A percentile compares a stretch with the other conserved stretches of the same genome.
phyloP scores from a whole-genome alignment of 108 stramenopile species.

The Aureococcus anophagefferens region DNA sequence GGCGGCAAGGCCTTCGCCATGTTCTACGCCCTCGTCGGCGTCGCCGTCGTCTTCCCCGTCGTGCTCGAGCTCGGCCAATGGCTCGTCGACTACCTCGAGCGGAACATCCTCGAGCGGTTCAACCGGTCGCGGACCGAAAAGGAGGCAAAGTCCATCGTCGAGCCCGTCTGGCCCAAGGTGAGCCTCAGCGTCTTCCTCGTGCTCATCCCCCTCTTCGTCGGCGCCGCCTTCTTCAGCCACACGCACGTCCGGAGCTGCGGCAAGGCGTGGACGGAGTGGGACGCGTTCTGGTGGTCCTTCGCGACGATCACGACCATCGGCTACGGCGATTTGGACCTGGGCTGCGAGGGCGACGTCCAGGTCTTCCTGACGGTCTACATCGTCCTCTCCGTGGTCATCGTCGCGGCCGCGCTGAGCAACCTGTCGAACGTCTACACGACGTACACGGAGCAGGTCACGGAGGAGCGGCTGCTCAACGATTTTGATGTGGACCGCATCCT shows the following conservation, averaged over 20 bases:
- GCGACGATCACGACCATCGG: slow-evolving; percentile 17
- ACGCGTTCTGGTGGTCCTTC: slow-evolving; percentile 14
- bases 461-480: not conserved
- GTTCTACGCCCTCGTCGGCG: slow-evolving; percentile 4
- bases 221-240: not conserved
- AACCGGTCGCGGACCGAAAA: too few species aligned
- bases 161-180: too few species aligned
- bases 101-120: too few species aligned
- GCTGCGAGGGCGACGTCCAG: not conserved
- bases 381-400: not conserved
- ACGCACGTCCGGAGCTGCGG: not conserved
- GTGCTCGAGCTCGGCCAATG: too few species aligned
- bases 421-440: too few species aligned
- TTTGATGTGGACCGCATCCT: not conserved
- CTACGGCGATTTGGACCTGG: slow-evolving; percentile 8
- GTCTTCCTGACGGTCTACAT: slow-evolving; percentile 8
- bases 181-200: not conserved
- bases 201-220: not conserved
- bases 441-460: not conserved
- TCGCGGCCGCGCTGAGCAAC: not conserved
- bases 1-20: slow-evolving; percentile 6
- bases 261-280: not conserved
- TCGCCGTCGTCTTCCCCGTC: not conserved
- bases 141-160: too few species aligned
- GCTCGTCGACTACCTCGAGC: too few species aligned